Evolutionary conservation across 2,329 filamentous ascomycete genomes (phyloP).

Genomic region (Paraconiothyrium brasiliense): DNA sequence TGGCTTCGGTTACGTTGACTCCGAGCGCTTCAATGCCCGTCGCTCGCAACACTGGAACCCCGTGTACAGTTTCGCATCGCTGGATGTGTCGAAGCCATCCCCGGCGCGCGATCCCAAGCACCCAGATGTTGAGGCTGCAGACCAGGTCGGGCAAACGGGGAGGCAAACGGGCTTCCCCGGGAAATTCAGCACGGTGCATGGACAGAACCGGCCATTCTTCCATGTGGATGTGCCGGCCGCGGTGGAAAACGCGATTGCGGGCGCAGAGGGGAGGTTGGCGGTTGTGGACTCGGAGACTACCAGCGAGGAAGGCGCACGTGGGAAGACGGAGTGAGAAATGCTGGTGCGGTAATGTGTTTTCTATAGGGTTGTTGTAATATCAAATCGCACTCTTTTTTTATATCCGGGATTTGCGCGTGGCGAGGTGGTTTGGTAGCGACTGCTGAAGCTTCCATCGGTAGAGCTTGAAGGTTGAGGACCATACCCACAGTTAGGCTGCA

Average conservation of each 20-base stretch:
- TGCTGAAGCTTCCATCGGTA: too few relatives aligned
- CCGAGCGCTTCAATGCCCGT: constrained; percentile 57
- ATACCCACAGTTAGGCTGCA: too few relatives aligned
- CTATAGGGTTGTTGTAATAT: not conserved
- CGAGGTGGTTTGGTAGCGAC: too few relatives aligned
- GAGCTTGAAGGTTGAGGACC: too few relatives aligned
- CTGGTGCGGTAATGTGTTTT: not conserved
- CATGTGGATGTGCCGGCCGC: constrained; percentile 92
- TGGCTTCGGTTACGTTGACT: constrained; percentile 80
- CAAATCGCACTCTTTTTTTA: not conserved
- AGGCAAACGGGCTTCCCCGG: constrained; percentile 33
- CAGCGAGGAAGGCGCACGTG: constrained; percentile 12
- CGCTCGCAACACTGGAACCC: constrained; percentile 78
- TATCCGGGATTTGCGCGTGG: not conserved
- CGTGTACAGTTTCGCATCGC: constrained; percentile 96
- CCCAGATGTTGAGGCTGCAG: constrained; percentile 30
- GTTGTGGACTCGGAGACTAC: constrained; percentile 13
- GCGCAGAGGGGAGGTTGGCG: constrained; percentile 64
- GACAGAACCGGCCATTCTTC: constrained; percentile 91
- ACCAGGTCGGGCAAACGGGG: constrained; percentile 28
- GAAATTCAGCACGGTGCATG: constrained; percentile 75
- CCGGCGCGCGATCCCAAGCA: constrained; percentile 63
- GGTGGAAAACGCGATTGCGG: constrained; percentile 84
- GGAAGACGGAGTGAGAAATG: constrained; percentile 5
- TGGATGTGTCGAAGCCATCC: constrained; percentile 72